A percentile compares a stretch with the other conserved stretches of the same genome.
Conservation (phyloP, 208 protist genomes). For the Leishmania tarentolae region DNA sequence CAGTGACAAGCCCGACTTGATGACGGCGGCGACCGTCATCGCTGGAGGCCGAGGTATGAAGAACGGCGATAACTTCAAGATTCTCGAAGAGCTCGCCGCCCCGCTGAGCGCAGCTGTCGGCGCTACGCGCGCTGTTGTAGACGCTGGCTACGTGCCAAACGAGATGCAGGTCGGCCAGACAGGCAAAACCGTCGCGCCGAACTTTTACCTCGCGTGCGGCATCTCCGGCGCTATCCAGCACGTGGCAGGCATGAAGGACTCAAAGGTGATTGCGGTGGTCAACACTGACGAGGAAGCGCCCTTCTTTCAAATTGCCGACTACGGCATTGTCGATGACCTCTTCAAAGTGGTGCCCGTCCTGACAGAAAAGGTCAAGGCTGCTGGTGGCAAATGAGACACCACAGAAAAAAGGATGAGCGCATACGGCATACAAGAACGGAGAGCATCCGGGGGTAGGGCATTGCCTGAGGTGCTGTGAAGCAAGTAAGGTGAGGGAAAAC, state of each 20-base stretch:
- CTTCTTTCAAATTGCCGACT: constrained; percentile 98
- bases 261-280: constrained; percentile 96
- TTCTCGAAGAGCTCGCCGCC: constrained; percentile 95
- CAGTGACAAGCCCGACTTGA: constrained; percentile 95
- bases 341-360: constrained; percentile 95
- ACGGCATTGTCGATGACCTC: constrained; percentile 97
- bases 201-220: constrained; percentile 98
- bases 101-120: constrained; percentile 95
- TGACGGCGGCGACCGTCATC: constrained; percentile 91
- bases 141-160: constrained; percentile 92
- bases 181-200: constrained; percentile 98
- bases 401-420: background rate
- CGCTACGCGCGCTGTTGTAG: constrained; percentile 97
- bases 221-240: constrained; percentile 97
- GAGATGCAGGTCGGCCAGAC: constrained; percentile 98
- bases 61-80: constrained; percentile 97
- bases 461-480: too few species aligned
- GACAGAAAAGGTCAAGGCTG: constrained; percentile 81
- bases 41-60: constrained; percentile 97
- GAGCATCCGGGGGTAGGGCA: background rate
- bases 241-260: constrained; percentile 99
- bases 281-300: constrained; percentile 98
- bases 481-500: background rate
- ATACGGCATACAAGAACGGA: background rate
- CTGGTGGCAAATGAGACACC: constrained; percentile 28